Evolutionary conservation across 2,329 filamentous ascomycete species (phyloP).

Genomic region (Pyricularia pennisetigena): DNA sequence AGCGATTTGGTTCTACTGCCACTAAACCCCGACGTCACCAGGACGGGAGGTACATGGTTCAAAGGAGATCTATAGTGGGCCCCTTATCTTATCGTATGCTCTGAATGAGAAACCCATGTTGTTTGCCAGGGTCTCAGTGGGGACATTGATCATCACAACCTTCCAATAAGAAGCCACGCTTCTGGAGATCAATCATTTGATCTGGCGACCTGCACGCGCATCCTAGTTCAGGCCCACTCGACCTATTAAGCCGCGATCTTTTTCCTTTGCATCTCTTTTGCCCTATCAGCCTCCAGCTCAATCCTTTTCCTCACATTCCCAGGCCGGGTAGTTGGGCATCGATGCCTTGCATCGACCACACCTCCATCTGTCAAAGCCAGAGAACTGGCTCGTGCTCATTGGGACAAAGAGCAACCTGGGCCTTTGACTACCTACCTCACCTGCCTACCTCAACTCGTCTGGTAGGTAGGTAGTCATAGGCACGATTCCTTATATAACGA

Average conservation of each 20-base stretch:
- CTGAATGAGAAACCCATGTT: not conserved
- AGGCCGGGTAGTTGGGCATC: not conserved
- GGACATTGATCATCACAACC: not conserved
- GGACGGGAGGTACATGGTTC: too few relatives aligned
- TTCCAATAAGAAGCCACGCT: not conserved
- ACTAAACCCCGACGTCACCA: not conserved
- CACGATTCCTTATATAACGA: not conserved
- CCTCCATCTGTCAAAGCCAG: not conserved
- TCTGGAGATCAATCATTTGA: not conserved
- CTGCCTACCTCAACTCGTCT: not conserved
- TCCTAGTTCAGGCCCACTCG: not conserved
- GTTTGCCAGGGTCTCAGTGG: not conserved
- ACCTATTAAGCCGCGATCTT: not conserved
- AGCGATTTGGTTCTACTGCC: not conserved
- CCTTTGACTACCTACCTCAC: not conserved
- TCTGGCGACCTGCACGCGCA: not conserved
- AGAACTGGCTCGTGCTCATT: not conserved
- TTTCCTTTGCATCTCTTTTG: not conserved
- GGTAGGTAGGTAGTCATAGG: not conserved
- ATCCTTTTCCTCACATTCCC: not conserved
- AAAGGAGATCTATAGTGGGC: not conserved
- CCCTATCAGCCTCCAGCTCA: not conserved
- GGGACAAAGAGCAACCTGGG: not conserved
- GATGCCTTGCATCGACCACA: slow-evolving; percentile 1
- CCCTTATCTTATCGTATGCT: not conserved